Evolutionary conservation across 176 grass and related monocot species (phyloP).

Genomic region (Neostapfia colusana): DNA sequence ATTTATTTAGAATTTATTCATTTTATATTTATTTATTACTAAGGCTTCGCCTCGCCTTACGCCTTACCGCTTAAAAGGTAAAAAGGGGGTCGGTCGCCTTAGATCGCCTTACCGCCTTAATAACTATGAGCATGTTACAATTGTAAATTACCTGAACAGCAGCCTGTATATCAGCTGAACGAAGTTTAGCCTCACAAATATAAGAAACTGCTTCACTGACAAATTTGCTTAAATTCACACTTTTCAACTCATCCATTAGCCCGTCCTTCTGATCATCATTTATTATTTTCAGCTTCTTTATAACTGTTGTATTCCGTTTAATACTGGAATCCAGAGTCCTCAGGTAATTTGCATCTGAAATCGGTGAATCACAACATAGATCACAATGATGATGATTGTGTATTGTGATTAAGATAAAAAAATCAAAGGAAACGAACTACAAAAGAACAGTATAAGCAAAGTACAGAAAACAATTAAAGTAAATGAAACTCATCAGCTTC

Average conservation of each 20-base stretch:
- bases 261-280: constrained; percentile 86
- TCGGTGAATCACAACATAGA: constrained; percentile 34
- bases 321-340: constrained; percentile 97
- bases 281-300: constrained; percentile 96
- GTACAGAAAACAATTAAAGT: neutral
- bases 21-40: no score
- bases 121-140: neutral
- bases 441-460: neutral
- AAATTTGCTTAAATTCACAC: constrained; percentile 99
- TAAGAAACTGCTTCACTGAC: constrained; percentile 95
- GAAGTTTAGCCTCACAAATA: constrained; percentile 98
- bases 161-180: constrained; percentile 93
- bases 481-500: constrained; percentile 21
- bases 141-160: constrained; percentile 79
- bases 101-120: no score
- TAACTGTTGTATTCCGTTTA: constrained; percentile 83
- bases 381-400: constrained; percentile 28
- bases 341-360: constrained; percentile 82
- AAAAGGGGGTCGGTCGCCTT: no score
- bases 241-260: constrained; percentile 91
- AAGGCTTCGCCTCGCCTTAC: no score
- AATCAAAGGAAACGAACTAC: constrained; percentile 29
- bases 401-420: neutral
- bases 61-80: no score
- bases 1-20: no score